Conservation (phyloP, 305 asterid species). For the Vinca major region DNA sequence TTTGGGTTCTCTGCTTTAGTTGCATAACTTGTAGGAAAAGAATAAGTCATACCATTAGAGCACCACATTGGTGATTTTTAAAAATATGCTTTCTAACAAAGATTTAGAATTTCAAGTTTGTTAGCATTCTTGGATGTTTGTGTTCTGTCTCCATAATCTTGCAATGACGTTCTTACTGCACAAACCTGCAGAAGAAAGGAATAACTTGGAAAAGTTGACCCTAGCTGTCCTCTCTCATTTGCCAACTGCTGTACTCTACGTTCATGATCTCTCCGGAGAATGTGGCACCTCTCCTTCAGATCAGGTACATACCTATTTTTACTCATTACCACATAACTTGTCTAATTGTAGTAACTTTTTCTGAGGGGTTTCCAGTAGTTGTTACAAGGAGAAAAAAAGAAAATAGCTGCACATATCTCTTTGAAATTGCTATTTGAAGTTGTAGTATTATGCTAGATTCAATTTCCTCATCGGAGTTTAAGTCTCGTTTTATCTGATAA, state of each 20-base stretch:
- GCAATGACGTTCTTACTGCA: constrained; percentile 11
- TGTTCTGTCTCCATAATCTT: constrained; percentile 6
- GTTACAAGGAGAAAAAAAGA: too few species aligned
- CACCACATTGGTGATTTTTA: background rate
- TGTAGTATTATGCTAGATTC: background rate
- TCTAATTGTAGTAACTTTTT: background rate
- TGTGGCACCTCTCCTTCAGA: constrained; percentile 93
- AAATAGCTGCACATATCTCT: background rate
- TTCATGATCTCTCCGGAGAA: constrained; percentile 91
- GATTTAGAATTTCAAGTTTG: background rate
- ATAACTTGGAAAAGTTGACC: constrained; percentile 89
- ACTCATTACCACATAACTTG: background rate
- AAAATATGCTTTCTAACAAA: background rate
- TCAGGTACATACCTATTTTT: constrained; percentile 43
- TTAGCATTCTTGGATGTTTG: constrained; percentile 10
- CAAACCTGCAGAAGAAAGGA: constrained; percentile 76
- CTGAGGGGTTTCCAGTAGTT: background rate
- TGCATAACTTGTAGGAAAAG: background rate
- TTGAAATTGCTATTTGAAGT: background rate
- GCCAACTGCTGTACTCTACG: constrained; percentile 92
- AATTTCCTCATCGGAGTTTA: background rate
- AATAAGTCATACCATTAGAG: background rate
- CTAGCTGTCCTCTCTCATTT: constrained; percentile 90
- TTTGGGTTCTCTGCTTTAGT: background rate
- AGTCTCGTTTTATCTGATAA: background rate